Conservation (phyloP, 1,139 yeast genomes). For the Candida glucosophila region DNA sequence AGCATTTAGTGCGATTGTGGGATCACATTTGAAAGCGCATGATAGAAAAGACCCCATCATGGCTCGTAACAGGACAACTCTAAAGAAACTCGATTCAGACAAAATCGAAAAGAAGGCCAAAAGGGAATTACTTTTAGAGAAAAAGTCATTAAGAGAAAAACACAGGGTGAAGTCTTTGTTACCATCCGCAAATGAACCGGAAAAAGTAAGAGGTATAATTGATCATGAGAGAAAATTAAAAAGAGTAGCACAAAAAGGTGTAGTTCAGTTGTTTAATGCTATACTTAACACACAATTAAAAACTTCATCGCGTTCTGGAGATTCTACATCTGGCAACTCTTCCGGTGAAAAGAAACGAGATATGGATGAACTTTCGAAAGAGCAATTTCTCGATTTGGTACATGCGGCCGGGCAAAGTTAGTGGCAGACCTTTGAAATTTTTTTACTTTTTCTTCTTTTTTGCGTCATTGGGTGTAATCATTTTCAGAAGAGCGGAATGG, state of each 20-base stretch:
- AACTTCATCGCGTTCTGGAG: slow-evolving; percentile 35
- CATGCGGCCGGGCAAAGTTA: slow-evolving; percentile 60
- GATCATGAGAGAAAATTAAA: slow-evolving; percentile 67
- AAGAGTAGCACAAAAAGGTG: slow-evolving; percentile 91
- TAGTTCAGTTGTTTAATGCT: slow-evolving; percentile 84
- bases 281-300: slow-evolving; percentile 73
- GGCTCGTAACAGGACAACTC: slow-evolving; percentile 62
- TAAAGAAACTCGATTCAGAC: slow-evolving; percentile 71
- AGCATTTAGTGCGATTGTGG: slow-evolving; percentile 79
- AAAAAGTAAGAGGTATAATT: slow-evolving; percentile 44
- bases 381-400: slow-evolving; percentile 80
- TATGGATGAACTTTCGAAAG: slow-evolving; percentile 78
- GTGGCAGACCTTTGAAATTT: too few relatives aligned
- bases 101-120: slow-evolving; percentile 81
- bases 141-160: slow-evolving; percentile 57
- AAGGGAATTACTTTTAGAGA: slow-evolving; percentile 61
- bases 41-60: slow-evolving; percentile 84
- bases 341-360: slow-evolving; percentile 47
- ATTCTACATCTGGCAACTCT: slow-evolving; percentile 24
- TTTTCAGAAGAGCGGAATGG: too few relatives aligned
- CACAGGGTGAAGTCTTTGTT: slow-evolving; percentile 60
- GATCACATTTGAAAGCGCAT: slow-evolving; percentile 80
- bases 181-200: slow-evolving; percentile 49
- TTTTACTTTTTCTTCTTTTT: too few relatives aligned
- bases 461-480: too few relatives aligned